Conservation (phyloP, 2,329 filamentous ascomycete genomes). For the Hymenoscyphus occultus region DNA sequence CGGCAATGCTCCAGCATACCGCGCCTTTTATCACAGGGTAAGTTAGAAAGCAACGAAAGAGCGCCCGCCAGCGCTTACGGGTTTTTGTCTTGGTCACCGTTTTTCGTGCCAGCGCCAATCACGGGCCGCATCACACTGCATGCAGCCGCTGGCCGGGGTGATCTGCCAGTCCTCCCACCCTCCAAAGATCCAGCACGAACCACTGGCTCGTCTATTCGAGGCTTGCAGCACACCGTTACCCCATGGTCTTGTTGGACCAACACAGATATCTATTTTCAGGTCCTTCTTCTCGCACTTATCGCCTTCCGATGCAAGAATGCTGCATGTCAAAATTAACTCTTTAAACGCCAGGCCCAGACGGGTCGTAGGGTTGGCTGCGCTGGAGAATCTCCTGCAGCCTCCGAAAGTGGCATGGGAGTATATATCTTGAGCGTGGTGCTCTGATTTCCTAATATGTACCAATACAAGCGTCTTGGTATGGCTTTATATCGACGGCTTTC, state of each 20-base stretch:
- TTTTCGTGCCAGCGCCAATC: slow-evolving; percentile 15
- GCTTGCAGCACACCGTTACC: slow-evolving; percentile 3
- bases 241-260: slow-evolving; percentile 3
- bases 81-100: background rate
- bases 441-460: slow-evolving; percentile 8
- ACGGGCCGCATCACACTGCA: slow-evolving; percentile 24
- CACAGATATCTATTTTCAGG: slow-evolving; percentile 24
- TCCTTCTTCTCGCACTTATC: slow-evolving; percentile 17
- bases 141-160: slow-evolving; percentile 23
- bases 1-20: background rate
- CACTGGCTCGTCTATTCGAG: slow-evolving; percentile 12
- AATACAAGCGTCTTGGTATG: slow-evolving; percentile 13
- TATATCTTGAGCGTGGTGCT: slow-evolving; percentile 14
- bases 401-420: slow-evolving; percentile 9
- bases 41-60: background rate
- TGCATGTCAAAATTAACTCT: slow-evolving; percentile 20
- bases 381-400: slow-evolving; percentile 6
- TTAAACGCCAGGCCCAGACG: slow-evolving; percentile 20
- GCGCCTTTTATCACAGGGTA: background rate
- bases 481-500: slow-evolving; percentile 7
- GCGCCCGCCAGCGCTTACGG: background rate
- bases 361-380: slow-evolving; percentile 10
- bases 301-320: slow-evolving; percentile 20
- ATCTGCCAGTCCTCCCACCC: slow-evolving; percentile 6
- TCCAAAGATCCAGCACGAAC: slow-evolving; percentile 7